Evolutionary conservation across 345 rosid species (phyloP).

Genomic region (Turnera subulata): DNA sequence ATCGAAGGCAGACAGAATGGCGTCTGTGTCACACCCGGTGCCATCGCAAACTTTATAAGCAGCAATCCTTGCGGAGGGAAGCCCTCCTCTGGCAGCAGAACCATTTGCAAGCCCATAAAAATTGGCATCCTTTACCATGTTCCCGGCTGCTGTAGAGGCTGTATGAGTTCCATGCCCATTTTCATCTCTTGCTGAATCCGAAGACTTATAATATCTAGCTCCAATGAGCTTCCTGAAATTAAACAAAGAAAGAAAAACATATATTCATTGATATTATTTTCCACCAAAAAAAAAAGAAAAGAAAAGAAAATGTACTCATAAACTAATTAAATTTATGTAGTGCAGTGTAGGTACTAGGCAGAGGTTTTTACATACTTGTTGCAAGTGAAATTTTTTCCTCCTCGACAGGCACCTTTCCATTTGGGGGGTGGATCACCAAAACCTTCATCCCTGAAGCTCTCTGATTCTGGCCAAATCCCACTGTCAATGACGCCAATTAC

Average conservation of each 20-base stretch:
- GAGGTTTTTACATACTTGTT: too few relatives aligned
- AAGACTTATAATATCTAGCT: conserved; percentile 28
- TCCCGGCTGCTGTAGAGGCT: conserved; percentile 68
- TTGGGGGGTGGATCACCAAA: conserved; percentile 43
- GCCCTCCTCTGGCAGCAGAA: conserved; percentile 54
- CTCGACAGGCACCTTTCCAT: conserved; percentile 42
- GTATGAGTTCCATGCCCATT: conserved; percentile 51
- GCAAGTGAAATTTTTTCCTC: conserved; percentile 35
- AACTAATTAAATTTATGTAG: too few relatives aligned
- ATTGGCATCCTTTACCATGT: conserved; percentile 28
- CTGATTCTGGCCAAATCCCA: conserved; percentile 43
- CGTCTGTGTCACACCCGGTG: not conserved
- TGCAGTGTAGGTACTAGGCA: too few relatives aligned
- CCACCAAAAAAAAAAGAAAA: too few relatives aligned
- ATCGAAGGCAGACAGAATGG: conserved; percentile 43
- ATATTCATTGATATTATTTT: too few relatives aligned
- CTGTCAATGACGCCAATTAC: conserved; percentile 35
- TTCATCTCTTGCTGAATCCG: conserved; percentile 22
- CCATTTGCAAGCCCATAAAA: conserved; percentile 50
- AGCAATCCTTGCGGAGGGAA: conserved; percentile 56
- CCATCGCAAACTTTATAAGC: conserved; percentile 37
- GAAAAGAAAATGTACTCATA: too few relatives aligned
- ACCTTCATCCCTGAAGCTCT: conserved; percentile 38
- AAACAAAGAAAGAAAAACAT: too few relatives aligned
- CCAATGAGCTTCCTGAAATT: conserved; percentile 40